Evolutionary conservation across 306 rosid genomes (phyloP), one percentile per base, ranked within the genome.

Genomic region (Glycine tomentella): DNA sequence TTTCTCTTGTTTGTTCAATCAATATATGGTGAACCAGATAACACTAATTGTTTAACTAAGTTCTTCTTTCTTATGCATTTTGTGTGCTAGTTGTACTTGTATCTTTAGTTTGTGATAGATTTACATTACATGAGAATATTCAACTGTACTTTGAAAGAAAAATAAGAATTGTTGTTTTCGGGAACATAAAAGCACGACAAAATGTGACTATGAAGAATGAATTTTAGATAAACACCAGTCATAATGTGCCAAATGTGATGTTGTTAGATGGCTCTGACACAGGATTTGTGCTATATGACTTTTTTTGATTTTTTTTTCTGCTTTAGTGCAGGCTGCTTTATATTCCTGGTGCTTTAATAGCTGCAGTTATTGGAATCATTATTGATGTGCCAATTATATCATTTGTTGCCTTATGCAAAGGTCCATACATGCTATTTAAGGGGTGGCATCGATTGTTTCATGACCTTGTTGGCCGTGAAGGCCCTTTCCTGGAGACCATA

Each of bases 401-500:
- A 65, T 5, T 86, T 7, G 82, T 96, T 81, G 97, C 99, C 34
- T 6, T 93, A 3, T 92, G 55, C 84, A 96, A 96, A 88, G 76
- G 92, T 78, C 88, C 91, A 57, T 92, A 82, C 90, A 96, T 96
- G 99, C 97, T 96, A 77, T 81, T 90, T 69, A 96, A 90, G 82
- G 99, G 99, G 61, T 96, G 98, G 98, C 87, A 90, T 36, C 91
- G 98, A 76, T 87, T 96, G 91, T 92, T 96, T 90, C 97, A 92
- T 66, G 99, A 96, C 82, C 99, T 96, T 69, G 79, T 96, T 34
- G 99, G 99, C 58, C 98, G 99, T 7, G 99, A 96, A 88, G 99
- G 99, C 69, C 99, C 99, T 79, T 96, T 96, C 96, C 86, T 93
- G 88, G 99, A 96, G 85, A 92, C 98, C 31, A 96, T 96, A 78